Percentiles rank a stretch among this genome's conserved stretches.
These are phyloP conservation scores for Cicer arietinum DNA, from an alignment of 306 rosid genomes.

Conservation along the genomic window DNA sequence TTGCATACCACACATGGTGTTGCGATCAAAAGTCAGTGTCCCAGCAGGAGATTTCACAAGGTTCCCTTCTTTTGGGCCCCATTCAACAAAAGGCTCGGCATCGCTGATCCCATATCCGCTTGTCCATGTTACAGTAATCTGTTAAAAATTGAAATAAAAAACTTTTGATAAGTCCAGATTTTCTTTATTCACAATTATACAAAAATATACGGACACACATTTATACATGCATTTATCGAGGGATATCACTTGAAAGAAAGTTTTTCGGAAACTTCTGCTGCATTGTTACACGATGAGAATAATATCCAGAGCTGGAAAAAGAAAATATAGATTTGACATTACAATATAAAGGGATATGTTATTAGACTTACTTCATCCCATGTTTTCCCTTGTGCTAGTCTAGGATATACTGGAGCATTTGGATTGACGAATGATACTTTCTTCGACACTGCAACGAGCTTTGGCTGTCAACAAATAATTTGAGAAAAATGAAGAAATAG, in stretches of 20 bases:
- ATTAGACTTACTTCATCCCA: conserved; percentile 81
- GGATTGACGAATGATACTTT: conserved; percentile 74
- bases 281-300: conserved; percentile 24
- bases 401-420: conserved; percentile 89
- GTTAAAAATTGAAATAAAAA: conserved; percentile 22
- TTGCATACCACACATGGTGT: conserved; percentile 83
- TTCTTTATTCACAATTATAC: conserved; percentile 1
- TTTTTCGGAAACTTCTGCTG: conserved; percentile 15
- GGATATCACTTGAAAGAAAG: conserved; percentile 35
- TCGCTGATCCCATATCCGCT: conserved; percentile 82
- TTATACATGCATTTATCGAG: conserved; percentile 18
- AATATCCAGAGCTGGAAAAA: not conserved
- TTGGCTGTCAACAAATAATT: conserved; percentile 65
- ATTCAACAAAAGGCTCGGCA: conserved; percentile 88
- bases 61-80: conserved; percentile 72
- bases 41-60: conserved; percentile 68
- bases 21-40: conserved; percentile 78
- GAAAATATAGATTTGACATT: conserved; percentile 32
- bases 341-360: conserved; percentile 16
- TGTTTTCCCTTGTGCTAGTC: conserved; percentile 86
- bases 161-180: conserved; percentile 9
- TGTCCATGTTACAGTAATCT: conserved; percentile 98
- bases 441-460: conserved; percentile 73
- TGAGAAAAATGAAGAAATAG: conserved; percentile 18
- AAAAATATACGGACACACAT: not conserved